Evolutionary conservation across 75 land plant species (phyloP), one percentile per base, ranked within the genome.

Genomic region (Isoetes taiwanensis): DNA sequence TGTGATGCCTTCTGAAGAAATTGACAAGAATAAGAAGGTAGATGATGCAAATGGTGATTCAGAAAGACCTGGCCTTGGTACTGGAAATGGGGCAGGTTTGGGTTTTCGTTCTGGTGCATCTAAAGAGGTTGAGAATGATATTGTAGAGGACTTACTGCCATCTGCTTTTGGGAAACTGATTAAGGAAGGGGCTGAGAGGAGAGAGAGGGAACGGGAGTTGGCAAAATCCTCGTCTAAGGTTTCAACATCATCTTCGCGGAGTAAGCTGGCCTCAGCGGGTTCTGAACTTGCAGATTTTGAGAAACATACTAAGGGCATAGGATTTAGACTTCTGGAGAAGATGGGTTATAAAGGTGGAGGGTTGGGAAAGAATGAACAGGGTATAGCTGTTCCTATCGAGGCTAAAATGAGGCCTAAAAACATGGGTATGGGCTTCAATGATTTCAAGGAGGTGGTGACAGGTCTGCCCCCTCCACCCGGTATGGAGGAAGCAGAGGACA

Each of bases 381-480:
- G 99, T 2, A 94, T 88, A 34, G 78, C 76, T 0, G 75, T 72
- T 10, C 96, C 99, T 0, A 56, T 94, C 37, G 90, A 94, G 43
- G 96, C 86, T 0, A 85, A 73, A 28, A 28, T 94, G 52, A 55
- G 99, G 24, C 96, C 99, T 0, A 84, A 83, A 70, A 85, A 82
- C 25, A 84, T 85, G 90, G 98, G 98, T 0, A 84, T 94, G 86
- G 99, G 99, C 6, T 94, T 82, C 24, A 85, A 82, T 56, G 96
- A 94, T 41, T 89, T 59, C 56, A 83, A 78, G 54, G 98, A 93
- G 72, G 56, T 48, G 0, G 33, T 34, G 5, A 40, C 68, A 30
- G 71, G 65, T n/a, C 40, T 54, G 32, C 55, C 58, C 2, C 66
- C 72, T 19, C 21, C 73, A 26, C 83, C 95, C 0, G 61, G 64